phyloP scores from a whole-genome alignment of 2,329 filamentous ascomycete genomes.

The Diaporthe destruens region DNA sequence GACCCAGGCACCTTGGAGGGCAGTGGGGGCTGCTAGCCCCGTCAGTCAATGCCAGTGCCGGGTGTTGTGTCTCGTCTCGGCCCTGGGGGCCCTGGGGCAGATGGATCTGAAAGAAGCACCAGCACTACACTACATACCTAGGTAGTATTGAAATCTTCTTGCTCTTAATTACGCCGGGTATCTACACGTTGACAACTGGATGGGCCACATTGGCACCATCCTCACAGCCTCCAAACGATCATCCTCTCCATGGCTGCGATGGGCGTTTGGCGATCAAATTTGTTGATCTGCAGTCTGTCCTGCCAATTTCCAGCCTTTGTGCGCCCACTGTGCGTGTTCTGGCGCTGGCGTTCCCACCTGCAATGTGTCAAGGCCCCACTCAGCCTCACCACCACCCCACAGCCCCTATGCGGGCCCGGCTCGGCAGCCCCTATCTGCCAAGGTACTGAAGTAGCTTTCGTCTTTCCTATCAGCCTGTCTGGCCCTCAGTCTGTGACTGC shows the following conservation, averaged over 20 bases:
- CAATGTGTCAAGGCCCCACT: constrained; percentile 11
- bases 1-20: neutral
- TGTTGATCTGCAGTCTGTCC: constrained; percentile 1
- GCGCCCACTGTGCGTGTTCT: neutral
- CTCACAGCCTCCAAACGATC: neutral
- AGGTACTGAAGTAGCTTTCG: neutral
- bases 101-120: neutral
- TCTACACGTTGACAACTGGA: neutral
- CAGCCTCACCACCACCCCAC: neutral
- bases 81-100: neutral
- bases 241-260: neutral
- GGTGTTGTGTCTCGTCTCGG: constrained; percentile 1
- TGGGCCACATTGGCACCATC: neutral
- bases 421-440: constrained; percentile 17
- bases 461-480: neutral
- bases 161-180: neutral
- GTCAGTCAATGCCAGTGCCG: neutral
- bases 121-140: too few relatives aligned
- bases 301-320: constrained; percentile 5
- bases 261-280: neutral
- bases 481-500: neutral
- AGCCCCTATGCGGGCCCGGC: constrained; percentile 20
- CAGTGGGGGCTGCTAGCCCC: neutral
- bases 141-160: neutral
- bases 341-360: constrained; percentile 10